phyloP scores from a whole-genome alignment of 2,329 filamentous ascomycete species.

The Gliomastix tumulicola region DNA sequence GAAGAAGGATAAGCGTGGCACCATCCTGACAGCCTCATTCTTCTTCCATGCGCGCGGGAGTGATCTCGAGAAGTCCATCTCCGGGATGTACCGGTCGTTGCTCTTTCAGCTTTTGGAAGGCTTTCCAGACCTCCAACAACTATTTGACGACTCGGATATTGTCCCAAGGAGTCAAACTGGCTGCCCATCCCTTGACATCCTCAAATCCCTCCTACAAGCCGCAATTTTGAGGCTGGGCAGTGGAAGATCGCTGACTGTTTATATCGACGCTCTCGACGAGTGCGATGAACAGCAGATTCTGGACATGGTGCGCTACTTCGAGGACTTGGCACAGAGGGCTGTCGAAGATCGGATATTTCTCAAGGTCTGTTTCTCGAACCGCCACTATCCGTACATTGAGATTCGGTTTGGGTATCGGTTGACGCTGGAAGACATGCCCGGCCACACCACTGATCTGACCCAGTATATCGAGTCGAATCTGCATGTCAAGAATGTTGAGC shows the following conservation, averaged over 20 bases:
- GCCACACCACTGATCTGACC: constrained; percentile 13
- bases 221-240: constrained; percentile 1
- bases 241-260: constrained; percentile 4
- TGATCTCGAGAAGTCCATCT: constrained; percentile 31
- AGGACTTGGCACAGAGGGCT: constrained; percentile 23
- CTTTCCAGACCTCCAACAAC: constrained; percentile 20
- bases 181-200: constrained; percentile 1
- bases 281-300: constrained; percentile 32
- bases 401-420: constrained; percentile 15
- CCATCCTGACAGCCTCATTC: constrained; percentile 1
- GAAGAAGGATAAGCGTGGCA: background rate
- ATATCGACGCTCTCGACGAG: constrained; percentile 40
- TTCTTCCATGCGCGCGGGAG: constrained; percentile 28
- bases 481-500: constrained; percentile 15
- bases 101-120: constrained; percentile 34
- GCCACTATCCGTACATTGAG: constrained; percentile 34
- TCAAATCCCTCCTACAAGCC: constrained; percentile 3
- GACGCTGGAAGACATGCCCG: constrained; percentile 12
- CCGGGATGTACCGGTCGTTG: constrained; percentile 44
- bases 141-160: constrained; percentile 15
- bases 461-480: constrained; percentile 10
- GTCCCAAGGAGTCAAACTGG: background rate
- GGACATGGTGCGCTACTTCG: constrained; percentile 35
- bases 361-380: constrained; percentile 33
- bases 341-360: constrained; percentile 11